phyloP scores from a whole-genome alignment of 2,329 filamentous ascomycete genomes.

The Trichoderma arundinaceum region DNA sequence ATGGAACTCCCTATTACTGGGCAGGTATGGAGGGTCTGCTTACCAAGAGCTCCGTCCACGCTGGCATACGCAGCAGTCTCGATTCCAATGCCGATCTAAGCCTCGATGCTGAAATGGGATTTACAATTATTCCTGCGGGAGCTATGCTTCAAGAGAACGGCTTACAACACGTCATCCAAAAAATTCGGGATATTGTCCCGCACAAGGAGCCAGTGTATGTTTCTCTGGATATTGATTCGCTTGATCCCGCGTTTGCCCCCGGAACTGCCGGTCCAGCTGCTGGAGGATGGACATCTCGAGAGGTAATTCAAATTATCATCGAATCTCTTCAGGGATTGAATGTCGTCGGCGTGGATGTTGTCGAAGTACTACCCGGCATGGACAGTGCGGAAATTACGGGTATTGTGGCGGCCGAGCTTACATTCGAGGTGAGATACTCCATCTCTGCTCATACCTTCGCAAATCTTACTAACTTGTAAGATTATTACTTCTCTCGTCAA shows the following conservation, averaged over 20 bases:
- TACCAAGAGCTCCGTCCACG: conserved; percentile 76
- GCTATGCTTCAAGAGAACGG: too few species aligned
- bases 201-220: conserved; percentile 76
- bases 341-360: conserved; percentile 85
- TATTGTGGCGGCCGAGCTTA: too few species aligned
- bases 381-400: too few species aligned
- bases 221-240: conserved; percentile 80
- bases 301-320: conserved; percentile 84
- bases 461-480: too few species aligned
- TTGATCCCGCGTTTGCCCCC: conserved; percentile 72
- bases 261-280: conserved; percentile 89
- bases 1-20: conserved; percentile 92
- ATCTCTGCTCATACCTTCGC: too few species aligned
- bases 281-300: conserved; percentile 88
- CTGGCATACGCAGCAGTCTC: conserved; percentile 79
- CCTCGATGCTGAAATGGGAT: conserved; percentile 79
- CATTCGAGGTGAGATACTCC: too few species aligned
- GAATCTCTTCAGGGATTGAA: conserved; percentile 69
- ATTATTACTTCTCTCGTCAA: too few species aligned
- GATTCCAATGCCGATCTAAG: conserved; percentile 76
- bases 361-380: conserved; percentile 62
- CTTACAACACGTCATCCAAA: too few species aligned
- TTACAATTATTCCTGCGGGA: conserved; percentile 60
- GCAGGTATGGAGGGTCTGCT: conserved; percentile 82
- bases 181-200: too few species aligned